Evolutionary conservation across 805 yeast species (phyloP).

Genomic region (Metschnikowia colocasiae): DNA sequence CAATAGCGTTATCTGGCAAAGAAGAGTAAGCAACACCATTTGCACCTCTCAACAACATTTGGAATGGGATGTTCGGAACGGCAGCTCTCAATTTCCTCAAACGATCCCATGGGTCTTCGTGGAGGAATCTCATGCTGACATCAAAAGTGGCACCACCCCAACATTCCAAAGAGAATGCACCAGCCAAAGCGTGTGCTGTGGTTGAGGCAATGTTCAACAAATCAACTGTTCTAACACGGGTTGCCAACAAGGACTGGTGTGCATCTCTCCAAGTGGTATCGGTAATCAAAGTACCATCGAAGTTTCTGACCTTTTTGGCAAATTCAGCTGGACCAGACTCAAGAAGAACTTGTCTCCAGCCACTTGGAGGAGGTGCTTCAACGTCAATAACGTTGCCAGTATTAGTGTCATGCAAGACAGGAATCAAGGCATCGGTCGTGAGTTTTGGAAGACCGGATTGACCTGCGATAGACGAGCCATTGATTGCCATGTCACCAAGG

Average conservation of each 20-base stretch:
- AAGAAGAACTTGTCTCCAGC: constrained; percentile 89
- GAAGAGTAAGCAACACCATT: constrained; percentile 99
- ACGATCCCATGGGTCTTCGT: constrained; percentile 99
- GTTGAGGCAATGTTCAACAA: constrained; percentile 87
- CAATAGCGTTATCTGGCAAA: constrained; percentile 97
- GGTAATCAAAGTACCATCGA: constrained; percentile 87
- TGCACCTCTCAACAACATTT: constrained; percentile 98
- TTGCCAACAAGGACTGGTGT: constrained; percentile 94
- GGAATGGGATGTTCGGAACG: constrained; percentile 98
- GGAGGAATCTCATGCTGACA: constrained; percentile 96
- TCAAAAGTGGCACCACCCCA: constrained; percentile 99
- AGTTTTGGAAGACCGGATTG: constrained; percentile 91
- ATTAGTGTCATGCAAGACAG: constrained; percentile 59
- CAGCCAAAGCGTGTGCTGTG: constrained; percentile 84
- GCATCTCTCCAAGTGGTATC: constrained; percentile 99
- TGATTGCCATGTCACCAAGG: constrained; percentile 90
- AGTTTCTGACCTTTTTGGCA: constrained; percentile 80
- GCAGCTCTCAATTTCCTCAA: constrained; percentile 78
- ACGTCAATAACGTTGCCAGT: constrained; percentile 63
- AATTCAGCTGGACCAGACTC: constrained; percentile 86
- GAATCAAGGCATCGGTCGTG: constrained; percentile 68
- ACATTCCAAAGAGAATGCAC: constrained; percentile 95
- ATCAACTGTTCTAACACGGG: constrained; percentile 95
- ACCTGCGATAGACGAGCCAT: constrained; percentile 94
- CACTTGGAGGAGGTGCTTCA: constrained; percentile 52